Conservation (phyloP, 768 basidiomycete genomes). For the Lepiota brunneoincarnata region DNA sequence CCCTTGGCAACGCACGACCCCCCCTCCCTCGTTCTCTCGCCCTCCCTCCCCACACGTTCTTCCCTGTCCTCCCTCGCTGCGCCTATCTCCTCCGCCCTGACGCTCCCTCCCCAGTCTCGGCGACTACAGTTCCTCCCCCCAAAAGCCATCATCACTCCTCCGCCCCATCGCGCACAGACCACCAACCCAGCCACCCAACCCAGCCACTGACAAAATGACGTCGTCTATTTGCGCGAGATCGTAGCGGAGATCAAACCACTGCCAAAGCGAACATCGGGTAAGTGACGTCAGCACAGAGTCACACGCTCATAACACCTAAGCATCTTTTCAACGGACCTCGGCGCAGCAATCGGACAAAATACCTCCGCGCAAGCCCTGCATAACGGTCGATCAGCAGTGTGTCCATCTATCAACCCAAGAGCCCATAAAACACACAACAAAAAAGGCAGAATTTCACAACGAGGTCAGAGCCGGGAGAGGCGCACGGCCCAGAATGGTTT, state of each 20-base stretch:
- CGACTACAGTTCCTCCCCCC: background rate
- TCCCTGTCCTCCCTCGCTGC: background rate
- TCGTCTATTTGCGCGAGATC: conserved; percentile 41
- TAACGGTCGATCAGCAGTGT: conserved; percentile 7
- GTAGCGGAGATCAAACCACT: conserved; percentile 64
- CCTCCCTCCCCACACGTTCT: background rate
- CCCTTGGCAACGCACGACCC: conserved; percentile 9
- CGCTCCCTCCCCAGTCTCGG: background rate
- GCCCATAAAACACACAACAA: background rate
- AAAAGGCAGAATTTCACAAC: background rate
- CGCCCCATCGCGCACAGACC: background rate
- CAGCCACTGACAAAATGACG: conserved; percentile 11
- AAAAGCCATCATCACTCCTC: background rate
- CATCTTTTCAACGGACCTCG: conserved; percentile 52
- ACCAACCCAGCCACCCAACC: background rate
- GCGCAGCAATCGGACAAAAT: conserved; percentile 82
- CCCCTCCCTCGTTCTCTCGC: background rate
- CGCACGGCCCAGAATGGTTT: background rate
- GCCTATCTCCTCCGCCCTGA: background rate
- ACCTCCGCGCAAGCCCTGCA: conserved; percentile 78
- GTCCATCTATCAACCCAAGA: background rate
- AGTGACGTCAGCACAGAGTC: conserved; percentile 14
- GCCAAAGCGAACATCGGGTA: conserved; percentile 3
- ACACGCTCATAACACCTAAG: conserved; percentile 5
- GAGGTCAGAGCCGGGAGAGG: background rate